These are phyloP conservation scores for Pseudogymnoascus sp. DNA, from an alignment of 2,329 filamentous ascomycete genomes.

Conservation along the genomic window DNA sequence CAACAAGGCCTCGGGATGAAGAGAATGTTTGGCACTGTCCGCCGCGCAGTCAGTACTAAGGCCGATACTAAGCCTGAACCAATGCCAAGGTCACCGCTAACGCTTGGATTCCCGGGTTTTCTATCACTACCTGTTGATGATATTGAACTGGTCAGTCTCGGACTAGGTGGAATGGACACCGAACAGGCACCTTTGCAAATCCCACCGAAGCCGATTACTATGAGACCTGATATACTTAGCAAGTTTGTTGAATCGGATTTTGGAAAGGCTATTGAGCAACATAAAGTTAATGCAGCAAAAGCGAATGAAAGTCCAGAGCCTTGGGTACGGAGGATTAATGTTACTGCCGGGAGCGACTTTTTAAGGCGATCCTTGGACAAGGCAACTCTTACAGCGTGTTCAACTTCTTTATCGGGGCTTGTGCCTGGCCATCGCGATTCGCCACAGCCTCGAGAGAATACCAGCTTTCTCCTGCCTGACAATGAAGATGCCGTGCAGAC, in stretches of 20 bases:
- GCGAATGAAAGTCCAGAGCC: not conserved
- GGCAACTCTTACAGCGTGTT: not conserved
- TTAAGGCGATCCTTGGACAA: not conserved
- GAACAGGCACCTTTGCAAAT: not conserved
- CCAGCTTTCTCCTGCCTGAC: conserved; percentile 1
- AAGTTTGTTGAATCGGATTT: conserved; percentile 4
- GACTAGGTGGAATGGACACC: not conserved
- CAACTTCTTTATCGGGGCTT: not conserved
- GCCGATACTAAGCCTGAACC: conserved; percentile 10
- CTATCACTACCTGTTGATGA: conserved; percentile 27
- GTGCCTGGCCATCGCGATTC: not conserved
- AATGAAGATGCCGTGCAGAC: not conserved
- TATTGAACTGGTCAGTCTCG: not conserved
- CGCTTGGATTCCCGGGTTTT: conserved; percentile 43
- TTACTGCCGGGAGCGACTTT: not conserved
- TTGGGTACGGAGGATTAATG: conserved; percentile 4
- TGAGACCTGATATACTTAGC: conserved; percentile 7
- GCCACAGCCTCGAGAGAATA: not conserved
- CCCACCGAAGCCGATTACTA: not conserved
- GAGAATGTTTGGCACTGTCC: conserved; percentile 77
- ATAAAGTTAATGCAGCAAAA: not conserved
- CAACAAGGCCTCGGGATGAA: conserved; percentile 71
- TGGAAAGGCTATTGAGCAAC: conserved; percentile 2
- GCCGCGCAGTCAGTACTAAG: conserved; percentile 63
- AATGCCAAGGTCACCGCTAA: conserved; percentile 24